Evolutionary conservation across 208 protist species (phyloP), one percentile per base, ranked within the genome.

Genomic region (Strigomonas culicis): DNA sequence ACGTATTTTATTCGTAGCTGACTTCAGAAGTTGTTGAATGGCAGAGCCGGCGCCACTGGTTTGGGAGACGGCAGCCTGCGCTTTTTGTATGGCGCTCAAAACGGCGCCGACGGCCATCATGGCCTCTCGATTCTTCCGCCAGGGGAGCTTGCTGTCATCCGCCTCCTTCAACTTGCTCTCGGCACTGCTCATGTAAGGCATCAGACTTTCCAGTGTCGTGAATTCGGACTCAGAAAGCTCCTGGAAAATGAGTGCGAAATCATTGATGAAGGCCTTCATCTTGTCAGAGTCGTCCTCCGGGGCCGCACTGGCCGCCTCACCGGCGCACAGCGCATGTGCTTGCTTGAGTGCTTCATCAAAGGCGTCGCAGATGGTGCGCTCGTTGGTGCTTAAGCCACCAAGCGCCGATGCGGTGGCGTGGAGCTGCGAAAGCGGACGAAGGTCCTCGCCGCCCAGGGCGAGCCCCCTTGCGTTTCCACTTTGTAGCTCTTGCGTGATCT

Each of bases 131-230:
- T 63, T 55, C 4, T 21, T 17, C 11, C 67, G 70, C 81, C 73
- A 84, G 8, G n/a, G n/a, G 3, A 84, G 25, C 50, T 68, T 69
- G 4, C 55, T 0, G 56, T 69, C 32, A 49, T 77, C 80, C 6
- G 76, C 77, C 25, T 32, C 51, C 2, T 49, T 56, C 22, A 87
- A 68, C 13, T 67, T 63, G n/a, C 62, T 21, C 49, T 83, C 76
- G 8, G 65, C 64, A 4, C 66, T 34, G n/a, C 32, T 34, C 73
- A 80, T 81, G 49, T 74, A 30, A n/a, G 68, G 66, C 17, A 82
- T 44, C 24, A 81, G 49, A 27, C 80, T 41, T 11, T 36, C 52
- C 4, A 58, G 2, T 11, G 74, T 74, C 21, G 59, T 44, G 19
- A 64, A 24, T 7, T 27, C 41, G 8, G 24, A 28, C 4, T 0